Conservation (phyloP, 257 asterid genomes). For the Lycium barbarum region DNA sequence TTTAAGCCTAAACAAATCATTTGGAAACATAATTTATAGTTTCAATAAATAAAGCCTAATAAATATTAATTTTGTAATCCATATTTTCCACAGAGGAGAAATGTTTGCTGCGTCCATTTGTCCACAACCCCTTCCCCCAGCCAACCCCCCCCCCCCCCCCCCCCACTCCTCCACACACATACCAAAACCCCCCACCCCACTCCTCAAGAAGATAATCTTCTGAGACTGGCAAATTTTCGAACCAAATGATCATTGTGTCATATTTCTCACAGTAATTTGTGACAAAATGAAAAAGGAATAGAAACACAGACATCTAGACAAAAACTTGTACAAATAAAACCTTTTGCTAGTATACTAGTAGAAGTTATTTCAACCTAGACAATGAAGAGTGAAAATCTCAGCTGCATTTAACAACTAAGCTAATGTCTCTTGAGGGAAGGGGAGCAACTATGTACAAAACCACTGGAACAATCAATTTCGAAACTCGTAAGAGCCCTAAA, state of each 20-base stretch:
- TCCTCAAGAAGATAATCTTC: neutral
- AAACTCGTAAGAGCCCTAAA: neutral
- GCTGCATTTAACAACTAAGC: neutral
- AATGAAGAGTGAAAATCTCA: neutral
- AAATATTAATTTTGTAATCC: neutral
- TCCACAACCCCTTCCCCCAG: no score
- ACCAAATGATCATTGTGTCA: neutral
- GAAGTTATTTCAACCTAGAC: constrained; percentile 6
- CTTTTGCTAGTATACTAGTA: neutral
- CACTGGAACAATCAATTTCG: neutral
- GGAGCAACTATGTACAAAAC: constrained; percentile 10
- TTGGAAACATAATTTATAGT: neutral
- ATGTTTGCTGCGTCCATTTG: neutral
- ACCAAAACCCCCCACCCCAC: no score
- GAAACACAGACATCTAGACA: neutral
- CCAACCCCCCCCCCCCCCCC: no score
- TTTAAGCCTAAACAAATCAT: neutral
- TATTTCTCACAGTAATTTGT: neutral
- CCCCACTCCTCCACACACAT: no score
- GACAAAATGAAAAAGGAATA: neutral
- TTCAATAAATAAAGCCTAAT: neutral
- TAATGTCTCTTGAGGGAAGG: neutral
- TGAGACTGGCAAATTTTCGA: neutral
- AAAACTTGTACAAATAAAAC: neutral
- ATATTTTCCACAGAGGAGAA: neutral